A percentile compares a stretch with the other conserved stretches of the same genome.
Evolutionary conservation across 1,284 basidiomycete genomes (phyloP).

Genomic region (Lentinus polychrous): DNA sequence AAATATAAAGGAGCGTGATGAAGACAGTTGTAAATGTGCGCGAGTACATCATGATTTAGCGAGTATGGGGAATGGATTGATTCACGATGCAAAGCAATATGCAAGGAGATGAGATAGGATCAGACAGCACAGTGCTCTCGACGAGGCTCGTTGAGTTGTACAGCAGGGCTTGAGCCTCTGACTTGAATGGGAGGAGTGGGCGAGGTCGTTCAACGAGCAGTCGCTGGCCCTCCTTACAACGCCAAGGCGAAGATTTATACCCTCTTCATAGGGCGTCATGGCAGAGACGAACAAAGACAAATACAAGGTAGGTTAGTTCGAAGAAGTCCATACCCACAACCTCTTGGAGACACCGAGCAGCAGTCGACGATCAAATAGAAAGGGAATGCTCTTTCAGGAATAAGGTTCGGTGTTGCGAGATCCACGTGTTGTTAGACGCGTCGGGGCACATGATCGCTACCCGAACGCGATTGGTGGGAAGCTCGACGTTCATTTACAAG

Average conservation of each 20-base stretch:
- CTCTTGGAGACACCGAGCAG: background rate
- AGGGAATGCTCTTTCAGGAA: background rate
- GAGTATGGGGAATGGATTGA: background rate
- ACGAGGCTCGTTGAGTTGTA: background rate
- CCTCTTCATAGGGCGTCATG: background rate
- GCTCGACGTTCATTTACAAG: too few species aligned
- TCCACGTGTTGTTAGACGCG: too few species aligned
- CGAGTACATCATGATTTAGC: background rate
- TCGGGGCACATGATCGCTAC: too few species aligned
- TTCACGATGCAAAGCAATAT: background rate
- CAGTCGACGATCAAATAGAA: background rate
- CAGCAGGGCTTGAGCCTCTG: background rate
- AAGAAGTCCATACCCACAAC: background rate
- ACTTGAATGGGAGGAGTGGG: background rate
- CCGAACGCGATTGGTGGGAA: too few species aligned
- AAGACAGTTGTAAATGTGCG: background rate
- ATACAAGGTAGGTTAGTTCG: background rate
- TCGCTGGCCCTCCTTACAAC: background rate
- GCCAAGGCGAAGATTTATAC: background rate
- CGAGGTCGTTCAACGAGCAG: conserved; percentile 2
- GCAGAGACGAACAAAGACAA: background rate
- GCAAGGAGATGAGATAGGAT: background rate
- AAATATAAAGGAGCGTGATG: background rate
- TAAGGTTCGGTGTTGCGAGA: background rate
- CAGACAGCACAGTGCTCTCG: background rate